A percentile compares a stretch with the other conserved stretches of the same genome.
These are phyloP conservation scores for Suillus cothurnatus DNA, from an alignment of 768 basidiomycete genomes.

Conservation along the genomic window DNA sequence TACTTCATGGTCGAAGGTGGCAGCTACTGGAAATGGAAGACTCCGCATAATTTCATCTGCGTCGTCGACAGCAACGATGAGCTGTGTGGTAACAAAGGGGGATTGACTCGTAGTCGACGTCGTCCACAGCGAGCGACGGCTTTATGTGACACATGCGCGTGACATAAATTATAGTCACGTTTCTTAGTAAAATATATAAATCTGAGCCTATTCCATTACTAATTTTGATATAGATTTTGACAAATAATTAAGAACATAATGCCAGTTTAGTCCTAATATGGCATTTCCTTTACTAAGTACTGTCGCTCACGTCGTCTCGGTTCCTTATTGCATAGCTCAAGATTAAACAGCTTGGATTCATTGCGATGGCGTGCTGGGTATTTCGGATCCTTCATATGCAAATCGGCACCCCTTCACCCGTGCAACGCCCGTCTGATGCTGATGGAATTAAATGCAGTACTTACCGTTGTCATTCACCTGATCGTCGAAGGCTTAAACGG, in stretches of 20 bases:
- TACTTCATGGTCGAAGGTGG: constrained; percentile 53
- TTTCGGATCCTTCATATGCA: constrained; percentile 3
- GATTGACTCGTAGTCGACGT: constrained; percentile 36
- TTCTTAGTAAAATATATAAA: constrained; percentile 19
- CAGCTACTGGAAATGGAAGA: constrained; percentile 49
- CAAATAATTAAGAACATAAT: background rate
- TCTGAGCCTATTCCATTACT: background rate
- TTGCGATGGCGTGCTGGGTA: background rate
- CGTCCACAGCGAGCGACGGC: constrained; percentile 37
- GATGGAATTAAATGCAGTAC: background rate
- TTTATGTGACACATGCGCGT: constrained; percentile 34
- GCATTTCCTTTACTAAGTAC: background rate
- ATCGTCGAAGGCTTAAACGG: background rate
- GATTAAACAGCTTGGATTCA: background rate
- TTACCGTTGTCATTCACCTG: background rate
- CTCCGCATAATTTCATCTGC: constrained; percentile 52
- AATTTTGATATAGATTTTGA: no score
- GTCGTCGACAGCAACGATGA: constrained; percentile 17
- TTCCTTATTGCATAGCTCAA: background rate
- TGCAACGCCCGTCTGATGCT: constrained; percentile 1
- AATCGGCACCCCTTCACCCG: background rate
- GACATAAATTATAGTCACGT: constrained; percentile 33
- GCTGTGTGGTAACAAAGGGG: constrained; percentile 15
- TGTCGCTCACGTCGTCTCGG: background rate
- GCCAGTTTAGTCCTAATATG: background rate